Conservation (phyloP, 169 alveolate genomes). For the Cryptosporidium ryanae region DNA sequence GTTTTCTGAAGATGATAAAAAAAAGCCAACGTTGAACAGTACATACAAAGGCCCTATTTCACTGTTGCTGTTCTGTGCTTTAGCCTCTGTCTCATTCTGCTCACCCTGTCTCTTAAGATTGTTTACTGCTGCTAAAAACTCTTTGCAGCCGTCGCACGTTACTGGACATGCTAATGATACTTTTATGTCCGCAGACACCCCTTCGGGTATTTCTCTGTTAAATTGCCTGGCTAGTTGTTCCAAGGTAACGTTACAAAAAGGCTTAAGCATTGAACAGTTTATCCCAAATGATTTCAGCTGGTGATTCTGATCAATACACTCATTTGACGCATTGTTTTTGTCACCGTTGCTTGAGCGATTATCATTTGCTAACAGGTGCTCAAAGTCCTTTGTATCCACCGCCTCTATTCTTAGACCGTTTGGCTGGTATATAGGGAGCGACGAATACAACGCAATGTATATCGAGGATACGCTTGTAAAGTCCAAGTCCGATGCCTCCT, state of each 20-base stretch:
- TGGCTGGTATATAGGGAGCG: conserved; percentile 48
- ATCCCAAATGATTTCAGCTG: conserved; percentile 55
- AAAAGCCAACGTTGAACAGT: conserved; percentile 38
- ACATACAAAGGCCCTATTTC: conserved; percentile 34
- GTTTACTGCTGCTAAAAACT: conserved; percentile 61
- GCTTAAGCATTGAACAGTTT: conserved; percentile 52
- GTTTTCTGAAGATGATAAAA: conserved; percentile 35
- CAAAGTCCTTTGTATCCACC: conserved; percentile 15
- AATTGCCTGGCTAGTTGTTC: conserved; percentile 69
- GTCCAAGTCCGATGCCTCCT: conserved; percentile 52
- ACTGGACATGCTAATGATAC: conserved; percentile 77
- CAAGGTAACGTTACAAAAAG: conserved; percentile 74
- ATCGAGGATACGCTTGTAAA: conserved; percentile 47
- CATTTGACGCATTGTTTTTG: background rate
- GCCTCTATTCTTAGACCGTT: conserved; percentile 55
- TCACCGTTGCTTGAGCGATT: background rate
- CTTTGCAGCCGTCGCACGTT: conserved; percentile 38
- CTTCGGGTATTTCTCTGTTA: conserved; percentile 76
- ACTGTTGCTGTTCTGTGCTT: background rate
- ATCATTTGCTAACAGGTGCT: background rate
- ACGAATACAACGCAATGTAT: conserved; percentile 48
- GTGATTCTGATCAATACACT: conserved; percentile 50
- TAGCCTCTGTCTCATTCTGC: conserved; percentile 9
- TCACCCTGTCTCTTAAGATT: conserved; percentile 60
- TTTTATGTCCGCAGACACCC: conserved; percentile 70